A percentile compares a stretch with the other conserved stretches of the same genome.
phyloP scores from a whole-genome alignment of 805 yeast genomes.

The Nakazawaea ernobii region DNA sequence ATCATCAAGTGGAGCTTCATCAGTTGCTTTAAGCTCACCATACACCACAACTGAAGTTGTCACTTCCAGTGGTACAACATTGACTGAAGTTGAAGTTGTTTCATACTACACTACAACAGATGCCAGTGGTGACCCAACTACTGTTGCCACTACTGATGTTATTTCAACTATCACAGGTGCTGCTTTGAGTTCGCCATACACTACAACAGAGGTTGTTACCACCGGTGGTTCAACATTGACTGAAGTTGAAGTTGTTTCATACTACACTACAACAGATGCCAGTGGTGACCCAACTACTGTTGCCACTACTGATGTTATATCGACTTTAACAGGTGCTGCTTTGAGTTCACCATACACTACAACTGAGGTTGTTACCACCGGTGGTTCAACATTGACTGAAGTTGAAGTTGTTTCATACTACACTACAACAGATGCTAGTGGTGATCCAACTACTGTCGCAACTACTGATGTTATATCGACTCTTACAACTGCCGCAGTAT shows the following conservation, averaged over 20 bases:
- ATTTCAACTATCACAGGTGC: background rate
- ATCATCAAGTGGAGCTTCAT: background rate
- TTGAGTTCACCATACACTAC: slow-evolving; percentile 1
- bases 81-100: no score
- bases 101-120: background rate
- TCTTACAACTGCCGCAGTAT: background rate
- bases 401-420: slow-evolving; percentile 2
- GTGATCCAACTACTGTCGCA: background rate
- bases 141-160: background rate
- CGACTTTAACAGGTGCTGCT: background rate
- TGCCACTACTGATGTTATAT: background rate
- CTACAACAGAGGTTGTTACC: background rate
- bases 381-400: background rate
- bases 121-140: background rate
- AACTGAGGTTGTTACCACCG: background rate
- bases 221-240: background rate
- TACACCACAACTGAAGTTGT: no score
- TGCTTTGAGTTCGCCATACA: background rate
- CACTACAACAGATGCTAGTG: slow-evolving; percentile 2
- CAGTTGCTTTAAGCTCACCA: no score
- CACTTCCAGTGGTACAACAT: no score
- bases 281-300: background rate
- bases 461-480: background rate
- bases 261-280: background rate
- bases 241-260: background rate